phyloP scores from a whole-genome alignment of 164 flowering plant species.

The Litsea cubeba region DNA sequence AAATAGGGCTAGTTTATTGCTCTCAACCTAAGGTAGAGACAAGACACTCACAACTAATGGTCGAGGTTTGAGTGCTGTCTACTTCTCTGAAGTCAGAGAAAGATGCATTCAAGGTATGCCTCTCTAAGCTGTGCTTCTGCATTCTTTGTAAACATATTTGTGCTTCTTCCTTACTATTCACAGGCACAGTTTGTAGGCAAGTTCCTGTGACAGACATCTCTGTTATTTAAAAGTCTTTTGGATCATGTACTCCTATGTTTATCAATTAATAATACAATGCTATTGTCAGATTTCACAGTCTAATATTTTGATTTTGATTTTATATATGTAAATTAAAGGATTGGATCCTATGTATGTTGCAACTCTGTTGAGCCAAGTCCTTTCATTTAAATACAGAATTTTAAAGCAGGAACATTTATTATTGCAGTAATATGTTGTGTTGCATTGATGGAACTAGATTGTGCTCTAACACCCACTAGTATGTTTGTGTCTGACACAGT shows the following conservation, averaged over 20 bases:
- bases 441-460: no score
- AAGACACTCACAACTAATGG: no score
- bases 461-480: no score
- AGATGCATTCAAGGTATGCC: conserved; percentile 4
- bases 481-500: no score
- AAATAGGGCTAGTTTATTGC: not conserved
- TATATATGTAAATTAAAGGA: not conserved
- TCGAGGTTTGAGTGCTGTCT: conserved; percentile 3
- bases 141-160: conserved; percentile 4
- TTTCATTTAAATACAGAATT: not conserved
- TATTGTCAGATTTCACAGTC: not conserved
- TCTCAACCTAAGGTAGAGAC: not conserved
- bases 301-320: not conserved
- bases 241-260: not conserved
- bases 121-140: not conserved
- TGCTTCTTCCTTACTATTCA: not conserved
- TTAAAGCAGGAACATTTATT: not conserved
- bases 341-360: not conserved
- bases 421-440: not conserved
- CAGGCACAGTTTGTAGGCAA: not conserved
- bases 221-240: not conserved
- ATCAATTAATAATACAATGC: conserved; percentile 1
- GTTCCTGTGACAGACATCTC: conserved; percentile 1
- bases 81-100: conserved; percentile 2
- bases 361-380: not conserved